A percentile compares a stretch with the other conserved stretches of the same genome.
These are phyloP conservation scores for Polymyxa betae DNA, from an alignment of 208 protist genomes.

Conservation along the genomic window DNA sequence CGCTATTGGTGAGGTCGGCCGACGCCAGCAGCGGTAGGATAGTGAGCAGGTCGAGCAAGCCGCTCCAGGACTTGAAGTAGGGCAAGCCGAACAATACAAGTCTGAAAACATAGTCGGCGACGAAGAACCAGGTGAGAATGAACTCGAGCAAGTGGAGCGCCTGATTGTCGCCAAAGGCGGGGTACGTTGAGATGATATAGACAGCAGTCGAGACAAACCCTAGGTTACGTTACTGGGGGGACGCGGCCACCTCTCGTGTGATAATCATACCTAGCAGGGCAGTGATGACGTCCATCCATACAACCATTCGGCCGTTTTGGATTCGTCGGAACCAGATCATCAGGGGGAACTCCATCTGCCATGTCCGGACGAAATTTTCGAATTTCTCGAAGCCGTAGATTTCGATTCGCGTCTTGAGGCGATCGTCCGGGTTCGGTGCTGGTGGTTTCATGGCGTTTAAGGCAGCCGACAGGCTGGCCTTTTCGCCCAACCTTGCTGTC, in stretches of 20 bases:
- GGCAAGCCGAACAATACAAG: background rate
- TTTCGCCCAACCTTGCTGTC: too few species aligned
- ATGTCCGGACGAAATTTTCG: slow-evolving; percentile 36
- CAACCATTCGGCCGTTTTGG: background rate
- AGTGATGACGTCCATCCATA: background rate
- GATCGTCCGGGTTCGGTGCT: too few species aligned
- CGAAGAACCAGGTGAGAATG: slow-evolving; percentile 29
- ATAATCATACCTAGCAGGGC: too few species aligned
- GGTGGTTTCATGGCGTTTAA: too few species aligned
- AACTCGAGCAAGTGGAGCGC: background rate
- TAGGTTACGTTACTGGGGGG: too few species aligned
- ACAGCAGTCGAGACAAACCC: slow-evolving; percentile 3
- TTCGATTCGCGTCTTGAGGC: too few species aligned
- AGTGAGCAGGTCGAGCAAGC: background rate
- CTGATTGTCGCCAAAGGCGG: background rate
- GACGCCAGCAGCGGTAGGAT: slow-evolving; percentile 34
- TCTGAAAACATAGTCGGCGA: slow-evolving; percentile 2
- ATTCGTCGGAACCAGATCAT: slow-evolving; percentile 16
- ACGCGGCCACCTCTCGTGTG: too few species aligned
- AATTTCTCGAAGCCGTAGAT: slow-evolving; percentile 47
- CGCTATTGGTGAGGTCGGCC: background rate
- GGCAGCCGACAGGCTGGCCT: too few species aligned
- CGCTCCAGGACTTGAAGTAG: slow-evolving; percentile 16
- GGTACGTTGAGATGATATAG: slow-evolving; percentile 47
- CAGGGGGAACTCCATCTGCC: slow-evolving; percentile 1